phyloP scores from a whole-genome alignment of 2,329 filamentous ascomycete species.

The Huntiella decipiens region DNA sequence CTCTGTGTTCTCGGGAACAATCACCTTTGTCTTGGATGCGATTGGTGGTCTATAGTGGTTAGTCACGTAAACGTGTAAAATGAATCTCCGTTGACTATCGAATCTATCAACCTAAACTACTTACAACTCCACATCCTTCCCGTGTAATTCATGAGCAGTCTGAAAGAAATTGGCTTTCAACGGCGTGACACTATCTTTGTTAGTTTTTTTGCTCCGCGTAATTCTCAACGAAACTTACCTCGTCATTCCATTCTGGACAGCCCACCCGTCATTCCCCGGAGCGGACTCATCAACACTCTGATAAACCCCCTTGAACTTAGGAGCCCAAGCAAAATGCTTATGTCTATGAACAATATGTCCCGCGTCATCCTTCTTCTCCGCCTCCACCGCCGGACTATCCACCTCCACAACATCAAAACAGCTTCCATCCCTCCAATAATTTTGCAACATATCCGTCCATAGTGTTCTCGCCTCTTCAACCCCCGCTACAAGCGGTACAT shows the following conservation, averaged over 20 bases:
- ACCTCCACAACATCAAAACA: conserved; percentile 69
- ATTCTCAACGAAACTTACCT: conserved; percentile 34
- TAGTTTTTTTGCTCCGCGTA: conserved; percentile 6
- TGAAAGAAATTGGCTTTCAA: conserved; percentile 88
- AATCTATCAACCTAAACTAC: conserved; percentile 16
- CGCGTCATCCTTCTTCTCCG: conserved; percentile 15
- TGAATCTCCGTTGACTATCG: too few relatives aligned
- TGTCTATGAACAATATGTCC: conserved; percentile 37
- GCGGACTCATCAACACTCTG: conserved; percentile 62
- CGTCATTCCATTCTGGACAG: conserved; percentile 69
- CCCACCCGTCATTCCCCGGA: conserved; percentile 84
- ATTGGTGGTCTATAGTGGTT: not conserved
- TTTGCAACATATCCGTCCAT: conserved; percentile 79
- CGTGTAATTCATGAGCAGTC: conserved; percentile 38
- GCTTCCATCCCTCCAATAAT: conserved; percentile 68
- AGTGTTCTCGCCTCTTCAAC: conserved; percentile 53
- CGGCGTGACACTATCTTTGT: conserved; percentile 53
- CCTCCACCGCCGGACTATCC: conserved; percentile 42
- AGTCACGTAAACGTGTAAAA: too few relatives aligned
- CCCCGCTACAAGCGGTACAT: conserved; percentile 66
- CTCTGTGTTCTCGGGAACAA: too few relatives aligned
- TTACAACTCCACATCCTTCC: conserved; percentile 68
- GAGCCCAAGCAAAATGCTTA: conserved; percentile 90
- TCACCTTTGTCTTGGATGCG: not conserved
- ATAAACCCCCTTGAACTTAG: conserved; percentile 70